Conservation (phyloP, 1,284 basidiomycete species). For the Microbotryum violaceum region DNA sequence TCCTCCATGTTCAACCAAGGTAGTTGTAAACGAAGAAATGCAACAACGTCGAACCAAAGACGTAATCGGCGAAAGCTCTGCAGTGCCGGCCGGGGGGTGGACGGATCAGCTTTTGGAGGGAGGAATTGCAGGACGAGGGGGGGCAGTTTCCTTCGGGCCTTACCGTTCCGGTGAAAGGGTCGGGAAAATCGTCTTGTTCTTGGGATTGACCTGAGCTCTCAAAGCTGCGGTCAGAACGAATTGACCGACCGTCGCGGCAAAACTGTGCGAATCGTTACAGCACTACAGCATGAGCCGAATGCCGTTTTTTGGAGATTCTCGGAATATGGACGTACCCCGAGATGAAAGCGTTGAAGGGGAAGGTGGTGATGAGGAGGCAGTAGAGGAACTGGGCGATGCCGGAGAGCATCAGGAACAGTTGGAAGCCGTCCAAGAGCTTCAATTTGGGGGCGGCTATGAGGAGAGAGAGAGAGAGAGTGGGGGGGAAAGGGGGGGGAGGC, state of each 20-base stretch:
- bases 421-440: conserved; percentile 88
- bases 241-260: conserved; percentile 87
- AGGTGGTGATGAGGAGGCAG: conserved; percentile 83
- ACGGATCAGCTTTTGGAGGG: background rate
- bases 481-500: background rate
- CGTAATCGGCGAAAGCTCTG: conserved; percentile 95
- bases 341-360: conserved; percentile 94
- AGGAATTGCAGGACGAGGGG: background rate
- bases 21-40: conserved; percentile 99
- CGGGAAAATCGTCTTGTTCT: conserved; percentile 52
- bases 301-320: background rate
- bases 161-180: conserved; percentile 89
- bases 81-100: background rate
- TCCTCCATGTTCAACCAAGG: conserved; percentile 52
- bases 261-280: conserved; percentile 59
- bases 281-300: background rate
- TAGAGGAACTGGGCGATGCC: conserved; percentile 87
- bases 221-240: conserved; percentile 91
- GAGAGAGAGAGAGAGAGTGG: too few relatives aligned
- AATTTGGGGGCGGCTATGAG: conserved; percentile 60
- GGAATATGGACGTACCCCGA: conserved; percentile 59
- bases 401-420: conserved; percentile 84
- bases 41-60: conserved; percentile 82
- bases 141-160: background rate
- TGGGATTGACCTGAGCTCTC: conserved; percentile 82